Evolutionary conservation across 176 grass and related monocot genomes (phyloP).

Genomic region (Canna indica): DNA sequence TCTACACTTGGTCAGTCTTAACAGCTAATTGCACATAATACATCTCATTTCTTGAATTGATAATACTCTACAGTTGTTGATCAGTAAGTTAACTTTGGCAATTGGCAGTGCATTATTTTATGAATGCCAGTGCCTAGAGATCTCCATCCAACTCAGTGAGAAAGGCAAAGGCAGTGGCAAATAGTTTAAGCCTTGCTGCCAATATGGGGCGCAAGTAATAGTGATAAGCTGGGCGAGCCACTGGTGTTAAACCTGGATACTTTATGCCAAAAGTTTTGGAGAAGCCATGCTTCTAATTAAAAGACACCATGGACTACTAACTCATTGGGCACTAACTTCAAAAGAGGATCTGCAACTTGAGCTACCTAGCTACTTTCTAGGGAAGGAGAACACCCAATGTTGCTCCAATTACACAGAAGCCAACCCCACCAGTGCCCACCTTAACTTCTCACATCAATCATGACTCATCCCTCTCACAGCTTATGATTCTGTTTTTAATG

Average conservation of each 20-base stretch:
- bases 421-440: neutral
- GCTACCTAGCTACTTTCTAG: neutral
- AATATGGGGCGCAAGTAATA: neutral
- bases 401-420: neutral
- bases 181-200: neutral
- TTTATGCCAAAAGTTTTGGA: neutral
- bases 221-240: neutral
- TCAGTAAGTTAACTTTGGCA: too few relatives aligned
- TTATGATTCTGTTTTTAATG: too few relatives aligned
- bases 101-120: too few relatives aligned
- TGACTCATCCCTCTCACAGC: too few relatives aligned
- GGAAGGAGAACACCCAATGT: neutral
- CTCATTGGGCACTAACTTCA: slow-evolving; percentile 2
- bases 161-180: neutral
- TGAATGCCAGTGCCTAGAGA: neutral
- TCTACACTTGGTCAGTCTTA: too few relatives aligned
- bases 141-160: neutral
- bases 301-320: neutral
- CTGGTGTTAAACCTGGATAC: neutral
- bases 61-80: too few relatives aligned
- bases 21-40: too few relatives aligned
- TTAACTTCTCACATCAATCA: neutral
- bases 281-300: neutral
- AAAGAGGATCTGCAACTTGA: neutral
- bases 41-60: too few relatives aligned